Percentiles rank a stretch among this genome's conserved stretches.
Evolutionary conservation across 1,284 basidiomycete genomes (phyloP).

Genomic region (Xanthoconium separans): DNA sequence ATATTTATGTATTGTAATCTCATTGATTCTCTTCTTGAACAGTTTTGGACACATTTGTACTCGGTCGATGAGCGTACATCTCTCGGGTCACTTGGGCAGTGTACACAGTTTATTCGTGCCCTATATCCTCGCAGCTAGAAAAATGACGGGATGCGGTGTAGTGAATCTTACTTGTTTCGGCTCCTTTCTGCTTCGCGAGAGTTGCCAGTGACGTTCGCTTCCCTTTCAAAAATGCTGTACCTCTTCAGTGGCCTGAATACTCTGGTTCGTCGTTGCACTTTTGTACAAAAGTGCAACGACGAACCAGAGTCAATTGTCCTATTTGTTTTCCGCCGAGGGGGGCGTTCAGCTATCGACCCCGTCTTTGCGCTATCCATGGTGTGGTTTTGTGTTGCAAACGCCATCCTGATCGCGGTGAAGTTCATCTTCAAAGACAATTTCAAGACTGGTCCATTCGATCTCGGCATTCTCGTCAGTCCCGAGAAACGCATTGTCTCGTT

Average conservation of each 20-base stretch:
- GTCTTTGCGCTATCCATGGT: slow-evolving; percentile 27
- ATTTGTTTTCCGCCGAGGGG: slow-evolving; percentile 27
- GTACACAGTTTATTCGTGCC: too few species aligned
- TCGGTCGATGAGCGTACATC: not conserved
- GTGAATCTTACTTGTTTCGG: too few species aligned
- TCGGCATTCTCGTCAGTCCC: slow-evolving; percentile 28
- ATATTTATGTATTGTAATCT: too few species aligned
- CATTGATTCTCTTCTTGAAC: slow-evolving; percentile 27
- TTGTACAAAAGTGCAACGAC: too few species aligned
- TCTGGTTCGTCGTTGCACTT: slow-evolving; percentile 23
- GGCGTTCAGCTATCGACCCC: slow-evolving; percentile 29
- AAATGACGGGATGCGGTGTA: slow-evolving; percentile 54
- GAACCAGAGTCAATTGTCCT: too few species aligned
- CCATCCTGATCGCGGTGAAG: slow-evolving; percentile 23
- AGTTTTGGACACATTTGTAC: slow-evolving; percentile 15
- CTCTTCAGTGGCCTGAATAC: slow-evolving; percentile 31
- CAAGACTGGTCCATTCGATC: slow-evolving; percentile 33
- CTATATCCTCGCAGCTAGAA: slow-evolving; percentile 36
- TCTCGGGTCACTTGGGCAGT: too few species aligned
- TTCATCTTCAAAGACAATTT: slow-evolving; percentile 29
- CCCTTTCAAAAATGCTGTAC: slow-evolving; percentile 24
- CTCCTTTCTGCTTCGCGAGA: slow-evolving; percentile 52
- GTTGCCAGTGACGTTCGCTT: slow-evolving; percentile 40
- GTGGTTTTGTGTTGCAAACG: slow-evolving; percentile 22
- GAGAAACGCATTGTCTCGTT: slow-evolving; percentile 1